Conservation (phyloP, 1,284 basidiomycete genomes). For the Wolfiporia cocos region DNA sequence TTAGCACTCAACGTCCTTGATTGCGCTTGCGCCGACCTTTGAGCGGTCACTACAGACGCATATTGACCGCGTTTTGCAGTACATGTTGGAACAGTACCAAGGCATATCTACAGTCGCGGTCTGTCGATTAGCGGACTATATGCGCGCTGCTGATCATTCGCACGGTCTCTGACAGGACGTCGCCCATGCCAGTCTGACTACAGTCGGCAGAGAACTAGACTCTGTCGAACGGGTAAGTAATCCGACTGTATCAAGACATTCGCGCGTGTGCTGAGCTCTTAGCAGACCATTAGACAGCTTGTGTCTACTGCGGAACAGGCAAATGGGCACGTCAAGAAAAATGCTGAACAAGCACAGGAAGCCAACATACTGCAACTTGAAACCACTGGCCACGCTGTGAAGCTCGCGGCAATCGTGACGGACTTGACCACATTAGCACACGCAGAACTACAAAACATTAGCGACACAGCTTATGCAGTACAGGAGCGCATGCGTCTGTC, state of each 20-base stretch:
- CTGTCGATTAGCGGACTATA: neutral
- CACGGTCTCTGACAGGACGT: conserved; percentile 18
- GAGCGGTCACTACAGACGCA: conserved; percentile 2
- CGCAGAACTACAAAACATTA: conserved; percentile 27
- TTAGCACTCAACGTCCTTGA: conserved; percentile 1
- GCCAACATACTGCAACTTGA: conserved; percentile 30
- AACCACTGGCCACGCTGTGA: conserved; percentile 27
- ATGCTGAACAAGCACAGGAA: conserved; percentile 21
- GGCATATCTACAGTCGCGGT: conserved; percentile 11
- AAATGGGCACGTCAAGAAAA: conserved; percentile 19
- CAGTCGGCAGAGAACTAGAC: conserved; percentile 21
- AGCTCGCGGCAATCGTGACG: conserved; percentile 30
- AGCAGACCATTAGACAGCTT: conserved; percentile 15
- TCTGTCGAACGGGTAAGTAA: conserved; percentile 24
- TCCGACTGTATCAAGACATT: no score
- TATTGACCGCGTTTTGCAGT: conserved; percentile 3
- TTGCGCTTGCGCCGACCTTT: conserved; percentile 6
- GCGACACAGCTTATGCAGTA: neutral
- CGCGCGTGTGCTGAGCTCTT: neutral
- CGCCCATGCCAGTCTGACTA: conserved; percentile 17
- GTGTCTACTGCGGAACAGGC: conserved; percentile 17
- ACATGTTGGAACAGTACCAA: conserved; percentile 10
- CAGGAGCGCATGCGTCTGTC: no score
- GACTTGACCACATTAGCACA: conserved; percentile 33
- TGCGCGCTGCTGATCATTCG: neutral